Base-by-base conservation (phyloP, 352 stramenopile species). In the Blastocystis sp. region DNA sequence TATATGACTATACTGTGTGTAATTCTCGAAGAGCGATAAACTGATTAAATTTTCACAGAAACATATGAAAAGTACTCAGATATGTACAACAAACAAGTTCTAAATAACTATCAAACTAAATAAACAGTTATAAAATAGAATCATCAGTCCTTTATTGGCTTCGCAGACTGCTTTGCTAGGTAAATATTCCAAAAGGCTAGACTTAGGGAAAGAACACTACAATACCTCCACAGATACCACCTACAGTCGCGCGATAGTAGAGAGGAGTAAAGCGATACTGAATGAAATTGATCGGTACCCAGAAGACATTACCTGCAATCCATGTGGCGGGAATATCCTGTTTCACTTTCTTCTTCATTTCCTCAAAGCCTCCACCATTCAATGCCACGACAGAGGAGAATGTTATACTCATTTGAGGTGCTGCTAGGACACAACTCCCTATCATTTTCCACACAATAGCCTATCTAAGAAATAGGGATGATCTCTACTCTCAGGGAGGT, bases 111-210 rank as follows among this genome's bases (percentile, higher is more conserved):
- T 34, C 30, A 34, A 34, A 34, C 30, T 34, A 34, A 34, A 34
- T 34, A 34, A 34, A 34, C 30, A 34, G 30, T 34, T 34, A 34
- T 34, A 34, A 34, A 34, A 34, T 34, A 34, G 30, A 34, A 34
- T 34, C 30, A 1, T 34, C 30, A 34, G 30, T 34, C 30, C 1
- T 34, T 34, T 34, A 85, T 68, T 4, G 73, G 73, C 47, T 85
- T 85, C 5, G 73, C 56, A 9, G 73, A 85, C 53, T 85, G 73
- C 39, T 62, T 39, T 26, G 73, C 73, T 34, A 85, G 34, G 47
- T 85, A 85, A 18, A 85, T 85, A 43, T 85, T 85, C 73, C 73
- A 85, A 68, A 85, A 85, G 37, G 55, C 73, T 85, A 85, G 8
- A 54, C 34, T 3, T 20, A 66, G 16, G 55, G 2, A 20, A 5